Percentiles rank a stretch among this genome's conserved stretches.
These are phyloP conservation scores for Ceratobasidium sp. DNA, from an alignment of 1,284 basidiomycete genomes.

Conservation along the genomic window DNA sequence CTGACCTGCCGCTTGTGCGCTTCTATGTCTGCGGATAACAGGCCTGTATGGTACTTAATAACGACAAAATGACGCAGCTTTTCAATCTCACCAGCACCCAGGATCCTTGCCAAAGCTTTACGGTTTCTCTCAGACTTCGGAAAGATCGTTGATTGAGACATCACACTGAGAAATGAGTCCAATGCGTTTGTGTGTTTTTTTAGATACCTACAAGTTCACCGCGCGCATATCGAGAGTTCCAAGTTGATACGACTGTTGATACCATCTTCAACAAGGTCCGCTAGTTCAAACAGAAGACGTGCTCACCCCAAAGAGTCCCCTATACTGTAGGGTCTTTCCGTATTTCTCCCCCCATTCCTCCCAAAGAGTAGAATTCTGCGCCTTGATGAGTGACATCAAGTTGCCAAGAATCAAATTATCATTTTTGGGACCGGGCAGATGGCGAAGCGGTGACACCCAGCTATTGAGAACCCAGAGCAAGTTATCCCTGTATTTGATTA, in stretches of 20 bases:
- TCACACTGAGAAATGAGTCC: neutral
- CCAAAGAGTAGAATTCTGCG: neutral
- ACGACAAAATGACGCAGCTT: neutral
- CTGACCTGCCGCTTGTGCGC: slow-evolving; percentile 39
- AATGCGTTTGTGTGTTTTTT: no score
- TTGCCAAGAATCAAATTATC: slow-evolving; percentile 37
- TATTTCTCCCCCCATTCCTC: slow-evolving; percentile 41
- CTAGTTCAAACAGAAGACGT: neutral
- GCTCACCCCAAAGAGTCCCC: slow-evolving; percentile 41
- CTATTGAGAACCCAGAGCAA: neutral
- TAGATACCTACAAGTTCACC: slow-evolving; percentile 31
- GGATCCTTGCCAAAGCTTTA: slow-evolving; percentile 5
- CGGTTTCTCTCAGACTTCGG: slow-evolving; percentile 7
- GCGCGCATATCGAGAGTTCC: slow-evolving; percentile 41
- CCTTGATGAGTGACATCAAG: slow-evolving; percentile 5
- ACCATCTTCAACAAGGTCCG: neutral
- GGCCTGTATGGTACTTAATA: neutral
- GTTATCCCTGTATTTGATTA: neutral
- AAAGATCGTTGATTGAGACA: slow-evolving; percentile 13
- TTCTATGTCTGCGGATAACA: slow-evolving; percentile 27
- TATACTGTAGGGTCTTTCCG: slow-evolving; percentile 39
- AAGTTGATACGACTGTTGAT: slow-evolving; percentile 12
- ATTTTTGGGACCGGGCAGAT: slow-evolving; percentile 27
- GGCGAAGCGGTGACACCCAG: slow-evolving; percentile 28
- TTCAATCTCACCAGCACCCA: slow-evolving; percentile 40